Evolutionary conservation across 1,284 basidiomycete genomes (phyloP).

Genomic region (Cystobasidium sp.): DNA sequence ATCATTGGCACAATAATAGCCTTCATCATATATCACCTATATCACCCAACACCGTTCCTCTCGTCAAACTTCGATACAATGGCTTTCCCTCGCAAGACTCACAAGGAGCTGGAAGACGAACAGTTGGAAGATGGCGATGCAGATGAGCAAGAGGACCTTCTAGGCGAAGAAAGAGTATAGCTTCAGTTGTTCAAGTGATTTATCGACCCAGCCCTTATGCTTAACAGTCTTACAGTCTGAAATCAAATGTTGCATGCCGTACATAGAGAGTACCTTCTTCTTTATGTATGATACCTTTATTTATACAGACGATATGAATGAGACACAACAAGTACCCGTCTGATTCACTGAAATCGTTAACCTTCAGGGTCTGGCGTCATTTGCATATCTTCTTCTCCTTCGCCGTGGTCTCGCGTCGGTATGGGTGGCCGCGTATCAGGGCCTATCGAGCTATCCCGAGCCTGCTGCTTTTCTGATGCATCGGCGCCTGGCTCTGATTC

Average conservation of each 20-base stretch:
- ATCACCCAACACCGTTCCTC: constrained; percentile 47
- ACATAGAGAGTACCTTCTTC: neutral
- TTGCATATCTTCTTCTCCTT: constrained; percentile 41
- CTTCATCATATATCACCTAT: constrained; percentile 46
- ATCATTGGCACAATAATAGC: constrained; percentile 45
- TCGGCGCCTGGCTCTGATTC: neutral
- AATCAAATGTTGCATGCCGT: neutral
- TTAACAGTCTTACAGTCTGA: too few relatives aligned
- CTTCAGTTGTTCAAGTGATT: neutral
- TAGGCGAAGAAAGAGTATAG: constrained; percentile 35
- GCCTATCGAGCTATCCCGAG: neutral
- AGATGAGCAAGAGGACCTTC: constrained; percentile 23
- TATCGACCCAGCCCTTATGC: neutral
- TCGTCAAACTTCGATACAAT: constrained; percentile 39
- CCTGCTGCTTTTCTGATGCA: neutral
- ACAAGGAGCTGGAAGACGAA: constrained; percentile 36
- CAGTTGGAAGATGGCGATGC: neutral
- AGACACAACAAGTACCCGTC: neutral
- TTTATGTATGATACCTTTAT: neutral
- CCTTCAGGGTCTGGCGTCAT: constrained; percentile 29
- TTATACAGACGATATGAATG: neutral
- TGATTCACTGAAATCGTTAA: neutral
- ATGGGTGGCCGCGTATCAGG: neutral
- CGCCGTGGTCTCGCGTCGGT: constrained; percentile 10
- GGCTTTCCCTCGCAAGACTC: constrained; percentile 40